These are phyloP conservation scores for Nannochloropsis granulata DNA, from an alignment of 108 stramenopile species.

Conservation along the genomic window DNA sequence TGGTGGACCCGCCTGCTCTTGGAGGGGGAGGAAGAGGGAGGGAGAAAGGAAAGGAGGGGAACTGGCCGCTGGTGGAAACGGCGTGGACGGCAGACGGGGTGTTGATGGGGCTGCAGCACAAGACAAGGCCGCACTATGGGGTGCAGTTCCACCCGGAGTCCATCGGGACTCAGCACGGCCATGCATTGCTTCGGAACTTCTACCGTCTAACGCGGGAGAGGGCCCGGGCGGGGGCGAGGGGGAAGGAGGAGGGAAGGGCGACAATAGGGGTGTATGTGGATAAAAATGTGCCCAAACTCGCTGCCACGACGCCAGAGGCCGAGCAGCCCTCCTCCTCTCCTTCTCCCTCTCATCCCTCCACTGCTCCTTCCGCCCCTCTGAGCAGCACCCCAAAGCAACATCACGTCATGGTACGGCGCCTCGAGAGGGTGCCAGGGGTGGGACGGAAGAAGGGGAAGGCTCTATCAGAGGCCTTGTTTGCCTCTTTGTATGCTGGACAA, in stretches of 20 bases:
- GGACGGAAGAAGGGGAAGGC: too few relatives aligned
- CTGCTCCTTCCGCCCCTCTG: background rate
- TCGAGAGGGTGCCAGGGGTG: too few relatives aligned
- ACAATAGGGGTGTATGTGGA: background rate
- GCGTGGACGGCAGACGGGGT: conserved; percentile 33
- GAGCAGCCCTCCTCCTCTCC: background rate
- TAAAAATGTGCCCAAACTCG: background rate
- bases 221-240: background rate
- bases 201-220: conserved; percentile 4
- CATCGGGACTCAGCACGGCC: conserved; percentile 50
- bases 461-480: conserved; percentile 1
- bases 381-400: background rate
- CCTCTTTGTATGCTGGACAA: background rate
- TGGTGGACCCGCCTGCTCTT: conserved; percentile 38
- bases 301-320: background rate
- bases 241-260: background rate
- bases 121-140: conserved; percentile 60
- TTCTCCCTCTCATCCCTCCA: background rate
- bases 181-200: conserved; percentile 8
- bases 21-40: background rate
- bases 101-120: conserved; percentile 60
- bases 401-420: background rate
- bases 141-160: conserved; percentile 91
- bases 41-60: background rate
- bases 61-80: background rate